Conservation (phyloP, 352 stramenopile genomes). For the Phytopythium vexans region DNA sequence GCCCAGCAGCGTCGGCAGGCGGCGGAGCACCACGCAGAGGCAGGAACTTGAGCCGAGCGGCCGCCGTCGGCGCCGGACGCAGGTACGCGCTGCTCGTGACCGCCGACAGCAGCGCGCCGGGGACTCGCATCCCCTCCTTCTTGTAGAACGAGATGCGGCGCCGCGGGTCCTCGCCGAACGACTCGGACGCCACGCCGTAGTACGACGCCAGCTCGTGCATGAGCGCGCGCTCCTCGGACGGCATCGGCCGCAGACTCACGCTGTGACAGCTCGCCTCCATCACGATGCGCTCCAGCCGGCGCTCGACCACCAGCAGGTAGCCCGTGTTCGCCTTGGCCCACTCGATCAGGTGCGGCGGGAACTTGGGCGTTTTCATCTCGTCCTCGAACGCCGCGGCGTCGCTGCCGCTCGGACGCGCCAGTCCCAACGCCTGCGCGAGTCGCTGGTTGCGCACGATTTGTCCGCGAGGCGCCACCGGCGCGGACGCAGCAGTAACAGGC, state of each 20-base stretch:
- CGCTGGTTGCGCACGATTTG: conserved; percentile 71
- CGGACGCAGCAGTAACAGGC: conserved; percentile 13
- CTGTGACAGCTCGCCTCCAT: conserved; percentile 66
- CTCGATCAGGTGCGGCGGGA: conserved; percentile 52
- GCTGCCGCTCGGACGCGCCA: conserved; percentile 37
- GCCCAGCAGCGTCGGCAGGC: conserved; percentile 12
- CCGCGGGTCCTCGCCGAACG: conserved; percentile 65
- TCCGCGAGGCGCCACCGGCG: conserved; percentile 28
- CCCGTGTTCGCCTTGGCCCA: conserved; percentile 73
- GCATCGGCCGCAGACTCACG: conserved; percentile 74
- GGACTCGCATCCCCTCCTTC: conserved; percentile 43
- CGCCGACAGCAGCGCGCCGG: conserved; percentile 54
- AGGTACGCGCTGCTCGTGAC: conserved; percentile 24
- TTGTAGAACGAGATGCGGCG: conserved; percentile 82
- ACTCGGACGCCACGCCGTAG: conserved; percentile 70
- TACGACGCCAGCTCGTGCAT: conserved; percentile 73
- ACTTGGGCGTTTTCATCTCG: conserved; percentile 72
- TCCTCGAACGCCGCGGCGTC: conserved; percentile 58
- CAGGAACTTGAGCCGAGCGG: conserved; percentile 52
- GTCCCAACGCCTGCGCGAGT: conserved; percentile 56
- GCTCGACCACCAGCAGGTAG: conserved; percentile 71
- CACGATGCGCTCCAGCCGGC: conserved; percentile 69
- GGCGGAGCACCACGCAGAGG: conserved; percentile 33
- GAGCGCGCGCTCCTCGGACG: conserved; percentile 53
- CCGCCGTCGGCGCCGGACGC: conserved; percentile 14